Evolutionary conservation across 345 rosid genomes (phyloP), one percentile per base, ranked within the genome.

Genomic region (Cochlearia excelsa): DNA sequence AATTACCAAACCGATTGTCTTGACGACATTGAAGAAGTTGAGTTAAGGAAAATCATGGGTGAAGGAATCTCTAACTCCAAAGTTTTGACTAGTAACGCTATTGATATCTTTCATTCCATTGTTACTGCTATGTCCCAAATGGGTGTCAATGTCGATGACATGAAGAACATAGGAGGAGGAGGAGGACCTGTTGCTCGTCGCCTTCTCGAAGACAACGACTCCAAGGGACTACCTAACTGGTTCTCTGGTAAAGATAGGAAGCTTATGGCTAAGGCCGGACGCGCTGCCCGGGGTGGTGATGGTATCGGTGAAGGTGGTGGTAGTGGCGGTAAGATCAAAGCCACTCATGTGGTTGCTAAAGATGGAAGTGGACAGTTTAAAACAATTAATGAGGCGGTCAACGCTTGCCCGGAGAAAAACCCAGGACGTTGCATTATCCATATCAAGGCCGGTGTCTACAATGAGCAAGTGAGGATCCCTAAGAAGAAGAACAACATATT

Each of bases 281-380:
- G 69, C 2, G 55, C 68, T 34, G 26, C 31, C 9, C 40, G 23
- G n/a, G 62, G 41, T 2, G 72, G 41, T 59, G 72, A 8, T n/a
- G 63, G 70, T 64, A 63, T 57, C 6, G 69, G 69, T 44, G 69
- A 57, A 56, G 66, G 52, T 10, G 52, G 55, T 7, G 74, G 59
- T 60, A 67, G 42, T 40, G 71, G 71, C 2, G 66, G 62, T 38
- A 72, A n/a, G 11, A 59, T 69, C 35, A 74, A 6, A 34, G 82
- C 95, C 0, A 74, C 83, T 28, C 83, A 66, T 3, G 84, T 85
- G 9, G 97, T 87, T 65, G 94, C 94, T 27, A 55, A 83, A 47
- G 97, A 90, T 58, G 94, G 91, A 8, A 85, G 87, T 63, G 94
- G 94, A 27, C 73, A 81, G 16, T 81, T 72, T 68, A 87, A 56